A percentile compares a stretch with the other conserved stretches of the same genome.
Evolutionary conservation across 1,139 yeast species (phyloP).

Genomic region (Diutina siamensis): DNA sequence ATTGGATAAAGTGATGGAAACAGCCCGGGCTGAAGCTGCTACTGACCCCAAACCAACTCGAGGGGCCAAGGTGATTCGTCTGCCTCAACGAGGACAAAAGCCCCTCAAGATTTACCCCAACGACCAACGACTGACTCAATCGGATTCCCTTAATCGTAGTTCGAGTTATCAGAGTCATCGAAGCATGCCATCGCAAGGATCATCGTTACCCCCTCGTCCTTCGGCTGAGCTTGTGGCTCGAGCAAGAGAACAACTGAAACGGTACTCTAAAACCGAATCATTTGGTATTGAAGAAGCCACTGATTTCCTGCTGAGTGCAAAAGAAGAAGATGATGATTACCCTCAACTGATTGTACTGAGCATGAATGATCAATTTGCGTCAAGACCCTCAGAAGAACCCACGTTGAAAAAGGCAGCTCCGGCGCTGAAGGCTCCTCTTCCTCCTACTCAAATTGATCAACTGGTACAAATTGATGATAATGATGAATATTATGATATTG

Average conservation of each 20-base stretch:
- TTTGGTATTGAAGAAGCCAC: not conserved
- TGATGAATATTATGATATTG: conserved; percentile 4
- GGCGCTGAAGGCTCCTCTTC: not conserved
- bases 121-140: not conserved
- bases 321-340: not conserved
- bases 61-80: not conserved
- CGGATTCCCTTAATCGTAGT: not conserved
- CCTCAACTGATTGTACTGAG: not conserved
- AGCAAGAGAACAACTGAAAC: not conserved
- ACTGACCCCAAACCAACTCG: not conserved
- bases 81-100: not conserved
- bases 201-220: conserved; percentile 4
- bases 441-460: not conserved
- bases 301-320: not conserved
- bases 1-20: conserved; percentile 2
- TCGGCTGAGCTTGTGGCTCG: not conserved
- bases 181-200: not conserved
- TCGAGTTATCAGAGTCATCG: not conserved
- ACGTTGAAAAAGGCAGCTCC: not conserved
- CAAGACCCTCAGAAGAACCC: not conserved
- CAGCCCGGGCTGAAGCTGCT: conserved; percentile 2
- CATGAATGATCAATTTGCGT: not conserved
- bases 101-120: not conserved
- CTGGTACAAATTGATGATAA: not conserved
- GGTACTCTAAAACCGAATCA: not conserved